phyloP scores from a whole-genome alignment of 2,329 filamentous ascomycete species.

The Cladorrhinum sp. region DNA sequence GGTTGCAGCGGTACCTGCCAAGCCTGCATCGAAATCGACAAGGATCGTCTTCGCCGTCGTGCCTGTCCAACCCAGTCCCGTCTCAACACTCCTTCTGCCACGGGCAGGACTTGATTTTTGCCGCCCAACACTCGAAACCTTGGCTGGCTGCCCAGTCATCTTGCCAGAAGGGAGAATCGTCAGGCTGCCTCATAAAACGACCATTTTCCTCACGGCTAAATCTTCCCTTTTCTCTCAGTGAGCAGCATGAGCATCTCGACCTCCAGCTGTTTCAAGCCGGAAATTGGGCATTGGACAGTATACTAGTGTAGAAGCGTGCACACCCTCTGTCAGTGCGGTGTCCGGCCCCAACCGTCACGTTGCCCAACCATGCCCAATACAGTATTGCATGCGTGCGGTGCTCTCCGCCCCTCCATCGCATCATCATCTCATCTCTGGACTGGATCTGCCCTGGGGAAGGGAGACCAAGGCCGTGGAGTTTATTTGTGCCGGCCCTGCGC shows the following conservation, averaged over 20 bases:
- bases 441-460: neutral
- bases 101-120: neutral
- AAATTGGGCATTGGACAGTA: constrained; percentile 30
- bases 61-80: neutral
- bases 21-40: constrained; percentile 19
- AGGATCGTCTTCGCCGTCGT: constrained; percentile 4
- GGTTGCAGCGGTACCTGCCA: constrained; percentile 17
- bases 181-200: neutral
- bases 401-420: constrained; percentile 7
- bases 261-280: constrained; percentile 26
- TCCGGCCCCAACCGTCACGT: constrained; percentile 6
- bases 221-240: neutral
- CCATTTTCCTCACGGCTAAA: neutral
- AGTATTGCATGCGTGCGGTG: constrained; percentile 17
- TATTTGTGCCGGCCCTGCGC: neutral
- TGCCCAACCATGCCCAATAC: constrained; percentile 14
- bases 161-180: neutral
- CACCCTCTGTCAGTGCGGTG: constrained; percentile 9
- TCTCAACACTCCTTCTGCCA: neutral
- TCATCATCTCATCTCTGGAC: neutral
- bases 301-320: constrained; percentile 2
- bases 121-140: neutral
- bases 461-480: neutral
- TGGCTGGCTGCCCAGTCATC: neutral
- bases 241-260: constrained; percentile 4